phyloP scores from a whole-genome alignment of 306 rosid genomes.

The Hippophae tibetana region DNA sequence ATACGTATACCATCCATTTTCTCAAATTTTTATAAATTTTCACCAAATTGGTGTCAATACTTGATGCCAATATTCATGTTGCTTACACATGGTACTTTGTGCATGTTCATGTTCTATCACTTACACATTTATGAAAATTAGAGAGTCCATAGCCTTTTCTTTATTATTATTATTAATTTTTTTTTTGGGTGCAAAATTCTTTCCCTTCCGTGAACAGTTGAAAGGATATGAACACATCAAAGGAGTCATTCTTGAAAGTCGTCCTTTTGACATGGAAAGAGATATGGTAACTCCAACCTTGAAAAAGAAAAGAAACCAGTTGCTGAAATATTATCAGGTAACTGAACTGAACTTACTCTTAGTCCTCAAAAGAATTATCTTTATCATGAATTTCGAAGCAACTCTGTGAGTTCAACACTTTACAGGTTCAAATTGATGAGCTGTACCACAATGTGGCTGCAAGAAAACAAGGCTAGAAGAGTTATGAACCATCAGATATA shows the following conservation, averaged over 20 bases:
- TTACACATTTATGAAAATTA: too few species aligned
- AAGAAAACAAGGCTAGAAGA: not conserved
- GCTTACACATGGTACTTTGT: too few species aligned
- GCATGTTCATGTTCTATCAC: too few species aligned
- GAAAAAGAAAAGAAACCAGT: slow-evolving; percentile 62
- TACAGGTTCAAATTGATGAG: slow-evolving; percentile 57
- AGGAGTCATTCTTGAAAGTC: slow-evolving; percentile 53
- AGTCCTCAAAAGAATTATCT: not conserved
- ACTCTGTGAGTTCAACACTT: slow-evolving; percentile 4
- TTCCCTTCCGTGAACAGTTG: slow-evolving; percentile 34
- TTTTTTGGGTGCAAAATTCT: not conserved
- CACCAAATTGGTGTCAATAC: too few species aligned
- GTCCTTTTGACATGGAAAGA: slow-evolving; percentile 56
- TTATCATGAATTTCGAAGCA: not conserved
- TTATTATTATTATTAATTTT: too few species aligned
- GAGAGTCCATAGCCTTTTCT: too few species aligned
- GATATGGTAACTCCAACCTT: slow-evolving; percentile 76
- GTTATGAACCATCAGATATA: not conserved
- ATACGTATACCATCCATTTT: too few species aligned
- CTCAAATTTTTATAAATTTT: too few species aligned
- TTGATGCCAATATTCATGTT: too few species aligned
- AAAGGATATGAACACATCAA: slow-evolving; percentile 62
- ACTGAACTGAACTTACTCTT: not conserved
- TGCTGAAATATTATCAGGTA: slow-evolving; percentile 67
- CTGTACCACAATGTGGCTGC: slow-evolving; percentile 32